Percentiles rank a stretch among this genome's conserved stretches.
phyloP scores from a whole-genome alignment of 257 asterid species.

The Salvia miltiorrhiza region DNA sequence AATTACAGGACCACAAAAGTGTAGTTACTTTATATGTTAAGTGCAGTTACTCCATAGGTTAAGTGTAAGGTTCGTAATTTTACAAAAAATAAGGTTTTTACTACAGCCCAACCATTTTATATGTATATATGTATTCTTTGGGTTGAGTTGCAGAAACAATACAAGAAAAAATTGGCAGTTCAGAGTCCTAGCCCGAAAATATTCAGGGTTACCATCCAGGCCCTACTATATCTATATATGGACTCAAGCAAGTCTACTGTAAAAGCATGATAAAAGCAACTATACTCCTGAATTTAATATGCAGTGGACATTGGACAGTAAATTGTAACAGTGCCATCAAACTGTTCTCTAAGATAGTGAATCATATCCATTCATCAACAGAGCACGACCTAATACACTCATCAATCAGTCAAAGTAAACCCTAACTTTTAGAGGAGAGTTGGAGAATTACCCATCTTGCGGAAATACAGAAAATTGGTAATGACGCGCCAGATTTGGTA shows the following conservation, averaged over 20 bases:
- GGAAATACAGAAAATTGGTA: constrained; percentile 89
- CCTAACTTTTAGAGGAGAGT: constrained; percentile 4
- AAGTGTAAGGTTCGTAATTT: too few species aligned
- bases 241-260: neutral
- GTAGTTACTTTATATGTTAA: too few species aligned
- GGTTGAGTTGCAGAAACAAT: too few species aligned
- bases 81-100: too few species aligned
- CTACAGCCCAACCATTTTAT: too few species aligned
- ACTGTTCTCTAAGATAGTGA: neutral
- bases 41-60: too few species aligned
- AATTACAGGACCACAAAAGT: too few species aligned
- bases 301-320: neutral
- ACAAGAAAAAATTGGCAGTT: neutral
- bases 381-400: constrained; percentile 7
- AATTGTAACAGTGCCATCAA: neutral
- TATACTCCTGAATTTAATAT: constrained; percentile 3
- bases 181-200: neutral
- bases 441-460: constrained; percentile 83
- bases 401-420: neutral
- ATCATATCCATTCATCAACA: neutral
- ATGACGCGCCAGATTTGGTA: constrained; percentile 92
- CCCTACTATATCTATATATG: neutral
- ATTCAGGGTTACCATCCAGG: neutral
- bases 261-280: neutral
- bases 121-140: too few species aligned